Conservation (phyloP, 2,329 filamentous ascomycete genomes). For the Penicillium sp. region DNA sequence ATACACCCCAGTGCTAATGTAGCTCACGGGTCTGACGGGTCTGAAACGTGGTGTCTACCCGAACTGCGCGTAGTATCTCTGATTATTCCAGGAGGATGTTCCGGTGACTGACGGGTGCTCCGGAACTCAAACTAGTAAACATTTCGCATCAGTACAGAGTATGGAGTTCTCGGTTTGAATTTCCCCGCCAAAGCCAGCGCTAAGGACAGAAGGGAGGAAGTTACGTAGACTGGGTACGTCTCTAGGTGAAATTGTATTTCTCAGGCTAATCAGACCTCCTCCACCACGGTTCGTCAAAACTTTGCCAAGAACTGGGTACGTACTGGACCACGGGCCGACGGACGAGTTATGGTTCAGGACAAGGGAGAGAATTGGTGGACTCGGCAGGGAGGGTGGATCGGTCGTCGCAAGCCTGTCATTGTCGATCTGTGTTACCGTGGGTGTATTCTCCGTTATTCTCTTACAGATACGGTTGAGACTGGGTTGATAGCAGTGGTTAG, state of each 20-base stretch:
- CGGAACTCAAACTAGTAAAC: too few relatives aligned
- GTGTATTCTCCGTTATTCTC: background rate
- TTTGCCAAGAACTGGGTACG: conserved; percentile 8
- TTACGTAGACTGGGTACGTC: background rate
- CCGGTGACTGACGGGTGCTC: too few relatives aligned
- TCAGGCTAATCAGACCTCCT: background rate
- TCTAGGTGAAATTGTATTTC: background rate
- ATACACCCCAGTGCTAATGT: too few relatives aligned
- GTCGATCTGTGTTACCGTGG: conserved; percentile 1
- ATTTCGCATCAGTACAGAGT: too few relatives aligned
- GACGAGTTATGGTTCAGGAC: conserved; percentile 8
- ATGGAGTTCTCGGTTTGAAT: too few relatives aligned
- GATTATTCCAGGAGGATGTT: too few relatives aligned
- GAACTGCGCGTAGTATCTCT: too few relatives aligned
- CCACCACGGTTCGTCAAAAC: conserved; percentile 1
- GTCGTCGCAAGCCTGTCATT: conserved; percentile 14
- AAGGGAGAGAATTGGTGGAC: conserved; percentile 6
- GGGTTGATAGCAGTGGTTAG: background rate
- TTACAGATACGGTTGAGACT: background rate
- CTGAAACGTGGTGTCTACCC: background rate
- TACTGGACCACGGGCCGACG: background rate
- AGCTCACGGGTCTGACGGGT: background rate
- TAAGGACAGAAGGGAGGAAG: background rate
- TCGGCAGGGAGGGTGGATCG: conserved; percentile 12
- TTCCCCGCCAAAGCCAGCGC: background rate